Evolutionary conservation across 352 stramenopile genomes (phyloP).

Genomic region (Lagenidium sp.): DNA sequence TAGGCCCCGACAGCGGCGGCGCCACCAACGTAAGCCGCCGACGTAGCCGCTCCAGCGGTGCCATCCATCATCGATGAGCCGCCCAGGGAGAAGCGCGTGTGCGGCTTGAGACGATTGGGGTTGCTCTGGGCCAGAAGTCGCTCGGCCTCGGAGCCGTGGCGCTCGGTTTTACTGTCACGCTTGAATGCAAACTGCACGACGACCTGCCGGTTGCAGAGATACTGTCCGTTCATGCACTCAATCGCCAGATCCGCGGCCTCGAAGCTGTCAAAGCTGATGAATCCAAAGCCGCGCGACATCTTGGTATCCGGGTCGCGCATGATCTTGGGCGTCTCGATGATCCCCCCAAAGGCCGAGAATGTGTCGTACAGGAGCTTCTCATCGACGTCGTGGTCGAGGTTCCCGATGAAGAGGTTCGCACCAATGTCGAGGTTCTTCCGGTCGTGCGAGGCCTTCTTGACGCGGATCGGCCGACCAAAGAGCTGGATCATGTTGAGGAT

Average conservation of each 20-base stretch:
- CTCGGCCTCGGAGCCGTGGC: constrained; percentile 89
- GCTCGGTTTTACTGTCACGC: constrained; percentile 92
- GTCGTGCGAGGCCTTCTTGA: constrained; percentile 96
- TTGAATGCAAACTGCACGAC: constrained; percentile 99
- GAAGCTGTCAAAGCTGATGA: constrained; percentile 97
- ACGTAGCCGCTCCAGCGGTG: background rate
- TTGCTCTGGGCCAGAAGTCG: constrained; percentile 77
- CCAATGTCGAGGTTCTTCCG: constrained; percentile 96
- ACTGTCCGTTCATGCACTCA: constrained; percentile 99
- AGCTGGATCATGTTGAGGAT: constrained; percentile 99
- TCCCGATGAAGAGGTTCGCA: constrained; percentile 98
- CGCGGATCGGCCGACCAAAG: constrained; percentile 92
- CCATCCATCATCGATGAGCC: too few species aligned
- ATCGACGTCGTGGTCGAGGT: constrained; percentile 95
- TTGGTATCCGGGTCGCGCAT: constrained; percentile 92
- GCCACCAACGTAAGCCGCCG: background rate
- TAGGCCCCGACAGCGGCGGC: background rate
- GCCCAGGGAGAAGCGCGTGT: constrained; percentile 67
- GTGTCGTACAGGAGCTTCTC: constrained; percentile 99
- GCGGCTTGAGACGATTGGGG: constrained; percentile 68
- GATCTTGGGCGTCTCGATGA: constrained; percentile 95
- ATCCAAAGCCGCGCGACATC: constrained; percentile 93
- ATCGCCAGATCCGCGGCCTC: constrained; percentile 97
- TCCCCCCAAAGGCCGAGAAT: constrained; percentile 97
- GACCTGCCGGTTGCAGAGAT: constrained; percentile 96